Conservation (phyloP, 1,284 basidiomycete genomes). For the Neonothopanus nambi region DNA sequence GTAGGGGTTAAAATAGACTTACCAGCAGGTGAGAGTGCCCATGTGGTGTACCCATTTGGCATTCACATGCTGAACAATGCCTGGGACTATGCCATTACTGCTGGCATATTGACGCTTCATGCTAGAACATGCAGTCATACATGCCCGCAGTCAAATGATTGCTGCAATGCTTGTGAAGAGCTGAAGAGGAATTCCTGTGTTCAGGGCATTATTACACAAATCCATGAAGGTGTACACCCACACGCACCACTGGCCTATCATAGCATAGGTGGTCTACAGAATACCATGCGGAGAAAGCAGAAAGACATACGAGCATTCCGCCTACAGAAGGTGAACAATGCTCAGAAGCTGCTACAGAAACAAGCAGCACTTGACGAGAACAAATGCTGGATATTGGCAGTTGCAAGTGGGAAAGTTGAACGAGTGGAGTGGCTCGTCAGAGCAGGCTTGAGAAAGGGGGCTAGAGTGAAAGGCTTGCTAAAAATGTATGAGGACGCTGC, state of each 20-base stretch:
- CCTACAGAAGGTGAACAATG: neutral
- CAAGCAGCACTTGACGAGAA: neutral
- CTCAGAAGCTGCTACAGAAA: neutral
- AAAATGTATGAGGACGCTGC: neutral
- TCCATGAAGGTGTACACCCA: neutral
- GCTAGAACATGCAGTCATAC: too few species aligned
- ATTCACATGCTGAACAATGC: too few species aligned
- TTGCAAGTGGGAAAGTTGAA: neutral
- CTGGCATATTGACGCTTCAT: too few species aligned
- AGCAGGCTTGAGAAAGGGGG: neutral
- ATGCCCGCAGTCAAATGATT: too few species aligned
- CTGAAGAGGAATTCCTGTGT: neutral
- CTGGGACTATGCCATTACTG: too few species aligned
- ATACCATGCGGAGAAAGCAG: neutral
- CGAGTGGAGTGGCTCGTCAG: neutral
- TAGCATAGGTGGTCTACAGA: neutral
- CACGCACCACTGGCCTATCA: neutral
- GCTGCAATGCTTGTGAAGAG: too few species aligned
- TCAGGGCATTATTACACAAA: neutral
- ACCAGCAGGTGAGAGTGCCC: too few species aligned
- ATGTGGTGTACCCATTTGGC: too few species aligned
- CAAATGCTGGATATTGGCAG: neutral
- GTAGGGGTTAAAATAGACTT: too few species aligned
- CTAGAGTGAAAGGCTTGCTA: slow-evolving; percentile 1
- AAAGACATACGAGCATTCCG: neutral